phyloP scores from a whole-genome alignment of 495 filamentous ascomycete genomes.

The Daldinia childiae region DNA sequence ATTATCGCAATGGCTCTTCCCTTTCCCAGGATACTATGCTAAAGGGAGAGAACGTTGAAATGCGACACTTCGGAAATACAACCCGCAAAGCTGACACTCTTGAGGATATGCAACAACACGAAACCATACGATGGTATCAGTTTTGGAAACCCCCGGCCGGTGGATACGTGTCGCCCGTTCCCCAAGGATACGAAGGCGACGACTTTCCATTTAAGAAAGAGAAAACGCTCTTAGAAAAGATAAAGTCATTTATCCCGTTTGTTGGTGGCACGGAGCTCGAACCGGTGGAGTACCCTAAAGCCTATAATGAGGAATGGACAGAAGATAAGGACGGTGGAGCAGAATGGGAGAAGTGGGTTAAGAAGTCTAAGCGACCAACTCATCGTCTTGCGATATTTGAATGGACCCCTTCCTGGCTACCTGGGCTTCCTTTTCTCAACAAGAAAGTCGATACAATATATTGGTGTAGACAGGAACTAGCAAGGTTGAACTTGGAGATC shows the following conservation, averaged over 20 bases:
- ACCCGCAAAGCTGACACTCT: slow-evolving; percentile 55
- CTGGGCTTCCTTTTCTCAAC: slow-evolving; percentile 79
- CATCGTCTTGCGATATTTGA: slow-evolving; percentile 82
- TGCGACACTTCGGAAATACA: slow-evolving; percentile 53
- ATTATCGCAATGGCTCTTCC: slow-evolving; percentile 49
- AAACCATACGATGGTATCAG: slow-evolving; percentile 60
- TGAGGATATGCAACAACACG: slow-evolving; percentile 53
- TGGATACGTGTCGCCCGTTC: slow-evolving; percentile 62
- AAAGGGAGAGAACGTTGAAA: slow-evolving; percentile 45
- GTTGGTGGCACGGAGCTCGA: slow-evolving; percentile 47
- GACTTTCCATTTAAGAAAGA: slow-evolving; percentile 54
- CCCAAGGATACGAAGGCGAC: slow-evolving; percentile 56
- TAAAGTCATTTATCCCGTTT: slow-evolving; percentile 57
- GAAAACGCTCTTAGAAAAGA: slow-evolving; percentile 55
- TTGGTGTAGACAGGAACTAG: slow-evolving; percentile 86
- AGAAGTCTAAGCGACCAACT: slow-evolving; percentile 82
- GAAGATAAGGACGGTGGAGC: slow-evolving; percentile 73
- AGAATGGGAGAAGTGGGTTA: slow-evolving; percentile 87
- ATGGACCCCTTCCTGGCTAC: slow-evolving; percentile 77
- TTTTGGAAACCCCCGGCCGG: slow-evolving; percentile 65
- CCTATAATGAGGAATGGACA: slow-evolving; percentile 71
- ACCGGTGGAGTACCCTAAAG: slow-evolving; percentile 71
- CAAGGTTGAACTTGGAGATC: slow-evolving; percentile 90
- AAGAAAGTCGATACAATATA: slow-evolving; percentile 97
- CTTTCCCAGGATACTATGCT: slow-evolving; percentile 49